Evolutionary conservation across 2,329 filamentous ascomycete genomes (phyloP), one percentile per base, ranked within the genome.

Genomic region (Aspergillus japonicus): DNA sequence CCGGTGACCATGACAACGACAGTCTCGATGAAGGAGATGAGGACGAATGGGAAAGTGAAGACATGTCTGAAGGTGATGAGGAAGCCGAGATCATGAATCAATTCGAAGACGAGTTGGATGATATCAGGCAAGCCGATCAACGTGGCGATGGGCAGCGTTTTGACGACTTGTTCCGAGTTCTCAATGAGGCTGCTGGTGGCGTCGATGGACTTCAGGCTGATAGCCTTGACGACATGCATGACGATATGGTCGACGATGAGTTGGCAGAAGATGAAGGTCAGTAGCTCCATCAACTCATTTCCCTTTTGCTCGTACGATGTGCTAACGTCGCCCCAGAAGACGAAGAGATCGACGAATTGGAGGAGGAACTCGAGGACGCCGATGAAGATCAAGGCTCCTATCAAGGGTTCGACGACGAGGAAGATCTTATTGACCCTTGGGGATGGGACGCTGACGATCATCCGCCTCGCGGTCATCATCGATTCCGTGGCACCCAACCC

Each of bases 201-300:
- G 69, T 78, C 47, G 78, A 79, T 48, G 73, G 77, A 58, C 69
- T 79, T 39, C 75, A 78, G 31, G 75, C 71, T 52, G 81, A 79
- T 57, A 74, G 77, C 50, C 76, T 82, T 29, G 79, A 80, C 44
- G 83, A 82, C 68, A 75, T 75, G 55, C 75, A 75, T 55, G 77
- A 77, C 65, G 75, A 78, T 57, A 70, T 78, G 29, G 68, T 75
- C 50, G 84, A 86, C 57, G 84, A 86, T 64, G 84, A 87, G 10
- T 78, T 86, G 76, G 78, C 80, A 54, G 84, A 85, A 62, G 83
- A 84, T 60, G 84, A 85, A 66, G 84, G 82, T 80, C 71, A 62
- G 76, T 70, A 49, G 23, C 12, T 35, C n/a, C 51, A 16, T 16
- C 33, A 12, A 35, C 26, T 35, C 11, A n/a, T 35, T 12, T 10